These are phyloP conservation scores for Elaeis oleifera DNA, from an alignment of 202 grass and related monocot species.

Conservation along the genomic window DNA sequence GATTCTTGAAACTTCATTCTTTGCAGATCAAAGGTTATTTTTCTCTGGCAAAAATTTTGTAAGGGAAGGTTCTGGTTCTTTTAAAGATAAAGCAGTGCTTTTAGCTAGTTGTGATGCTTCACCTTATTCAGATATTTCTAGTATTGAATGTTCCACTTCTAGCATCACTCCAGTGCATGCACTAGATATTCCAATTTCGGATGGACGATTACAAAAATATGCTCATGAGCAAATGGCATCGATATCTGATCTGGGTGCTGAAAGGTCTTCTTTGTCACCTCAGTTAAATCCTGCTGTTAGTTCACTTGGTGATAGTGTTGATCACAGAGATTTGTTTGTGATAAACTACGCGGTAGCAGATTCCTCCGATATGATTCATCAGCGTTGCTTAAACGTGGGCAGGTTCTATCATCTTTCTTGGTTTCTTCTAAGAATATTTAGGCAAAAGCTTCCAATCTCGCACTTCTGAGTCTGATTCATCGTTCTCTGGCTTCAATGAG, in stretches of 20 bases:
- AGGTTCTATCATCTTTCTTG: slow-evolving; percentile 29
- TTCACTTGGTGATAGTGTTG: background rate
- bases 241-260: background rate
- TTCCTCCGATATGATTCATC: slow-evolving; percentile 25
- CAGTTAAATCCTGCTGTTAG: background rate
- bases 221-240: slow-evolving; percentile 15
- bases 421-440: slow-evolving; percentile 24
- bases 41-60: slow-evolving; percentile 52
- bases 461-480: background rate
- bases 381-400: slow-evolving; percentile 25
- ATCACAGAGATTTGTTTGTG: slow-evolving; percentile 4
- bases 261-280: background rate
- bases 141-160: slow-evolving; percentile 24
- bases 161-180: slow-evolving; percentile 37
- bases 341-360: slow-evolving; percentile 17
- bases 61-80: slow-evolving; percentile 35
- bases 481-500: background rate
- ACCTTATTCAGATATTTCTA: slow-evolving; percentile 19
- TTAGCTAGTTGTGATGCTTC: slow-evolving; percentile 23
- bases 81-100: slow-evolving; percentile 15
- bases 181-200: slow-evolving; percentile 38
- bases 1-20: slow-evolving; percentile 97
- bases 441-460: background rate
- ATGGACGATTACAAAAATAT: slow-evolving; percentile 24
- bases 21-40: slow-evolving; percentile 95